These are phyloP conservation scores for Xylaria sp. DNA, from an alignment of 2,329 filamentous ascomycete genomes.

Conservation along the genomic window DNA sequence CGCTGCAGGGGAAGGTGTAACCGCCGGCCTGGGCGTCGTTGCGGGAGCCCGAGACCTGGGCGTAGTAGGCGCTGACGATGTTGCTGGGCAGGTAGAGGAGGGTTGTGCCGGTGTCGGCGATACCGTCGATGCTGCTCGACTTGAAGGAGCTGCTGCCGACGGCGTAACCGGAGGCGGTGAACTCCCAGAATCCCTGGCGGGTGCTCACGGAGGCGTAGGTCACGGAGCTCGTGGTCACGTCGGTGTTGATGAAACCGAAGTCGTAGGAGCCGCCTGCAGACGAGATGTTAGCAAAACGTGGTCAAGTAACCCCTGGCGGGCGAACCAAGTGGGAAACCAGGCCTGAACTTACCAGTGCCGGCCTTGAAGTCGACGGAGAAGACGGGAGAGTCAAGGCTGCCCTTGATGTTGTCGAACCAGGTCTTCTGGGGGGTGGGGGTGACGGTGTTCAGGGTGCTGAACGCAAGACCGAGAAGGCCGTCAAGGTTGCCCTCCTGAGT, in stretches of 20 bases:
- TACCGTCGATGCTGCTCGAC: constrained; percentile 51
- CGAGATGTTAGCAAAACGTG: constrained; percentile 4
- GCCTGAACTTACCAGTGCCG: constrained; percentile 35
- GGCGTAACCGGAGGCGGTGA: constrained; percentile 44
- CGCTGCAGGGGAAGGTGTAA: constrained; percentile 62
- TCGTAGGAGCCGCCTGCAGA: constrained; percentile 48
- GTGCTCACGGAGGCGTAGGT: constrained; percentile 45
- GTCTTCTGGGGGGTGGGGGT: constrained; percentile 37
- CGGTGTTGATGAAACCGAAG: constrained; percentile 49
- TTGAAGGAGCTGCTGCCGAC: constrained; percentile 42
- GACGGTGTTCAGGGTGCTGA: constrained; percentile 43
- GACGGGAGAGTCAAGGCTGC: constrained; percentile 38
- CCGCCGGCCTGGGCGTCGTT: constrained; percentile 55
- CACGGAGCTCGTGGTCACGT: constrained; percentile 44
- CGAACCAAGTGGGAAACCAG: neutral
- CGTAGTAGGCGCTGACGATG: constrained; percentile 63
- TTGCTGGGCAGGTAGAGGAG: constrained; percentile 57
- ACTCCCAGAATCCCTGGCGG: constrained; percentile 49
- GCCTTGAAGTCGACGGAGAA: constrained; percentile 46
- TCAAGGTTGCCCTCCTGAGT: constrained; percentile 38
- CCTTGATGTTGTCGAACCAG: constrained; percentile 44
- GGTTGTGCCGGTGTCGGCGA: constrained; percentile 70
- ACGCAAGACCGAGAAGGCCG: constrained; percentile 45
- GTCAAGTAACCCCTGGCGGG: neutral
- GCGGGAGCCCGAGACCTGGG: constrained; percentile 55